phyloP scores from a whole-genome alignment of 768 basidiomycete species.

The Lactarius indigo region DNA sequence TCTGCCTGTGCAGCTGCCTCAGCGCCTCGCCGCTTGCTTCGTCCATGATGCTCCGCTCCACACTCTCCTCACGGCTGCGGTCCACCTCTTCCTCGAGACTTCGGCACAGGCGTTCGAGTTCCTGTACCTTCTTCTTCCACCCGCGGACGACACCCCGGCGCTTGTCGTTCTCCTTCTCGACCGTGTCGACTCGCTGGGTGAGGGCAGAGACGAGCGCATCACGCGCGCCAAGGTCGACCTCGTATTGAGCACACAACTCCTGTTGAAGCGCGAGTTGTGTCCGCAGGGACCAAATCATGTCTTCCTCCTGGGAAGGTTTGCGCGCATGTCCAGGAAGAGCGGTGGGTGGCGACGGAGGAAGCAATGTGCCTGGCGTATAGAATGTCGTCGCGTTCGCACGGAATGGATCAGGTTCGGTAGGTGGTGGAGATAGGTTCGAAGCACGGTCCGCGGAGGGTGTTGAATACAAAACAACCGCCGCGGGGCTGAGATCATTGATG shows the following conservation, averaged over 20 bases:
- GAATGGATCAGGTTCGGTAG: slow-evolving; percentile 66
- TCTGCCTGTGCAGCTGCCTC: slow-evolving; percentile 74
- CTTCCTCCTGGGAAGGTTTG: slow-evolving; percentile 67
- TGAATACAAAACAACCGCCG: slow-evolving; percentile 46
- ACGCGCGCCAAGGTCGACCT: slow-evolving; percentile 66
- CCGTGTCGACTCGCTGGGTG: slow-evolving; percentile 46
- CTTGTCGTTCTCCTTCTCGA: slow-evolving; percentile 63
- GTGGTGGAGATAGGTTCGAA: slow-evolving; percentile 22
- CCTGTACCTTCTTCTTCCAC: slow-evolving; percentile 77
- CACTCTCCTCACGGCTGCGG: slow-evolving; percentile 71
- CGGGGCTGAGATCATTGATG: slow-evolving; percentile 56
- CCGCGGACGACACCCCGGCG: slow-evolving; percentile 49
- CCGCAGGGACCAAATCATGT: slow-evolving; percentile 65
- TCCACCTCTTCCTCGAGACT: slow-evolving; percentile 86
- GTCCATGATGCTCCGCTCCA: slow-evolving; percentile 81
- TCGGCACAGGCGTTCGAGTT: slow-evolving; percentile 65
- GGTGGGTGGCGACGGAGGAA: slow-evolving; percentile 54
- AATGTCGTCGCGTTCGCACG: slow-evolving; percentile 69
- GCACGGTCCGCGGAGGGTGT: slow-evolving; percentile 23
- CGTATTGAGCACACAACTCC: slow-evolving; percentile 73
- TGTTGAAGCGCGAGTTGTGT: slow-evolving; percentile 73
- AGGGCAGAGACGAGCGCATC: slow-evolving; percentile 69
- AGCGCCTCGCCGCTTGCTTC: slow-evolving; percentile 77
- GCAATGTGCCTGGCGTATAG: slow-evolving; percentile 71
- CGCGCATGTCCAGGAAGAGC: slow-evolving; percentile 43